Base-by-base conservation (phyloP, 495 filamentous ascomycete genomes). In the Delitschia confertaspora region DNA sequence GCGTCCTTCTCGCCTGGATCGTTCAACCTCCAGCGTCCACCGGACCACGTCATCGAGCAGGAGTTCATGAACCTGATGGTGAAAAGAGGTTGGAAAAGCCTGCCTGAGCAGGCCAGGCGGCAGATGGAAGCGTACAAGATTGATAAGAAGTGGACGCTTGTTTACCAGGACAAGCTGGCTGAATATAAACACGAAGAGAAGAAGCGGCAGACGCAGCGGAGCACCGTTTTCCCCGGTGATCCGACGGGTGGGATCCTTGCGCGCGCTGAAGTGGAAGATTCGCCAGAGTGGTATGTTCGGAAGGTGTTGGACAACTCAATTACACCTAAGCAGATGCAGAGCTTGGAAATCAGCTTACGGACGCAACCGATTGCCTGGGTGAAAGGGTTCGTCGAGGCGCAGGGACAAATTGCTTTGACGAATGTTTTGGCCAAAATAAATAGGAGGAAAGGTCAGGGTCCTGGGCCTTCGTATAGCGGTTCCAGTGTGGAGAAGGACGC, bases 321-420 rank as follows among this genome's bases (percentile, higher is more conserved):
- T 49, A 86, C 86, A 31, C 75, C 82, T 40, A 95, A 98, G 67
- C 84, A 93, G 38, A 67, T 98, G 13, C 82, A 82, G 33, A 93
- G 85, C 67, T 66, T 98, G 54, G 86, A 86, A 60, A 93, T 98
- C 62, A 93, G 86, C 65, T 59, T 98, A 55, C 73, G 91, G 47
- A 96, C 93, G 23, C 93, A 98, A 59, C 91, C 93, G 29, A 96
- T 98, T 53, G 85, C 81, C 42, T 99, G 91, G 91, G 93, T 99
- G 40, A 88, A 82, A 66, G 77, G 80, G 14, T 99, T 96, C 64
- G 85, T 96, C 46, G 91, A 96, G 66, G 89, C 93, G 30, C 91
- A 99, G 65, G 91, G 91, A 45, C 89, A 95, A 66, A 82, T 99
- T 19, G 91, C 91, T 29, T 70, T 99, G 55, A 95, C 91, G 18